phyloP scores from a whole-genome alignment of 139 green algal genomes.

The Chlamydomonas sp. region DNA sequence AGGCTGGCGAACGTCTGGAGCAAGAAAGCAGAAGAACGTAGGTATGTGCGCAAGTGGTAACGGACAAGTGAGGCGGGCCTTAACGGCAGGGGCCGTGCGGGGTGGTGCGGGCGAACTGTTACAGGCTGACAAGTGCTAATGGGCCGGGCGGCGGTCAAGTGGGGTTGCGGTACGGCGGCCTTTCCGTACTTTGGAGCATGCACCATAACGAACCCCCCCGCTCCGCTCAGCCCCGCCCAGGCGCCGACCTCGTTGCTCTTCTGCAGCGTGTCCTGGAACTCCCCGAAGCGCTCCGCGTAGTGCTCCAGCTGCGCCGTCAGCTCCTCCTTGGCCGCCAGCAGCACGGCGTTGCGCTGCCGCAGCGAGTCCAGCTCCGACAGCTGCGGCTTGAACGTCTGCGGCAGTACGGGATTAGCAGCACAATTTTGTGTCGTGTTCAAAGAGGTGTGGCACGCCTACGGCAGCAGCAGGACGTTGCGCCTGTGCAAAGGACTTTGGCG shows the following conservation, averaged over 20 bases:
- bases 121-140: too few relatives aligned
- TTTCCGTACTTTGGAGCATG: background rate
- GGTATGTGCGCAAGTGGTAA: background rate
- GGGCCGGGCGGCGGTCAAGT: too few relatives aligned
- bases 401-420: background rate
- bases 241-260: slow-evolving; percentile 48
- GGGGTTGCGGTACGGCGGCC: background rate
- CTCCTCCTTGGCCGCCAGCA: slow-evolving; percentile 41
- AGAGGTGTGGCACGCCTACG: too few relatives aligned
- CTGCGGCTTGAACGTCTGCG: slow-evolving; percentile 24
- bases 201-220: background rate
- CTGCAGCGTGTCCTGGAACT: slow-evolving; percentile 48
- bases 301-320: slow-evolving; percentile 48
- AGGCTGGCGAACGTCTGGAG: slow-evolving; percentile 48
- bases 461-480: too few relatives aligned
- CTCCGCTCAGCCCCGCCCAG: background rate
- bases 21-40: background rate
- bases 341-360: slow-evolving; percentile 35
- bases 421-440: too few relatives aligned
- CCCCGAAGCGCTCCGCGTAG: slow-evolving; percentile 40
- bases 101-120: too few relatives aligned
- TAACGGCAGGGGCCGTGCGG: too few relatives aligned
- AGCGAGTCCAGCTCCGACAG: slow-evolving; percentile 10
- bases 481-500: too few relatives aligned
- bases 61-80: too few relatives aligned